Conservation (phyloP, 176 grass and related monocot species). For the sorghum (Sorghum bicolor) region Sorghum_bicolor_NCBIv3 NC_012876.2:58325001-58325500, state of each 20-base stretch:
- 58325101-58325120: not conserved
- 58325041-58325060: too few species aligned
- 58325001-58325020: too few species aligned
- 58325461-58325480: too few species aligned
- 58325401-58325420: too few species aligned
- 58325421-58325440: not conserved
- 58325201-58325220: not conserved
- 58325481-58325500: not conserved
- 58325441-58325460: too few species aligned
- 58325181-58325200: too few species aligned
- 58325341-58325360: not conserved
- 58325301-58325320: slow-evolving; percentile 21
- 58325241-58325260: slow-evolving; percentile 30
- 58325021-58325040: too few species aligned
- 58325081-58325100: not conserved
- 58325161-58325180: not conserved
- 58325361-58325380: slow-evolving; percentile 26
- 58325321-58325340: not conserved
- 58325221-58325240: slow-evolving; percentile 13
- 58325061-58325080: too few species aligned
- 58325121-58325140: not conserved
- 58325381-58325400: too few species aligned
- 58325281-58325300: not conserved
- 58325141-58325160: not conserved
- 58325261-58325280: not conserved